Evolutionary conservation across 495 filamentous ascomycete genomes (phyloP).

Genomic region (Xanthoparmelia taractica): DNA sequence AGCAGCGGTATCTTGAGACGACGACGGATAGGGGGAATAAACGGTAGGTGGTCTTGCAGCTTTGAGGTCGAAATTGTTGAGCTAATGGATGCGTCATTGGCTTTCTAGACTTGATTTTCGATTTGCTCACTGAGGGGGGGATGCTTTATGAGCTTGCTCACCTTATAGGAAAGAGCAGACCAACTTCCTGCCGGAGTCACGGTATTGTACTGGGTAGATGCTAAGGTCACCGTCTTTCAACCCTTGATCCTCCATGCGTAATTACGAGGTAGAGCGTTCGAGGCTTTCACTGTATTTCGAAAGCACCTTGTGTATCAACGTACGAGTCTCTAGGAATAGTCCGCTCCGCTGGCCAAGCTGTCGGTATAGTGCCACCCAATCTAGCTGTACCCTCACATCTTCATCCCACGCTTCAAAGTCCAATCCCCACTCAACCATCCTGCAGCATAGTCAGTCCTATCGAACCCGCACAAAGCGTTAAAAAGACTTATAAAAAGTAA

Average conservation of each 20-base stretch:
- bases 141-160: not conserved
- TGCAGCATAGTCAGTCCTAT: constrained; percentile 13
- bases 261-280: too few relatives aligned
- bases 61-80: not conserved
- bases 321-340: not conserved
- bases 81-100: constrained; percentile 5
- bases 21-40: constrained; percentile 66
- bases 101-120: constrained; percentile 44
- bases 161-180: not conserved
- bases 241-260: too few relatives aligned
- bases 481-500: constrained; percentile 30
- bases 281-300: not conserved
- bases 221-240: too few relatives aligned
- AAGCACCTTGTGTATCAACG: not conserved
- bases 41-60: constrained; percentile 34
- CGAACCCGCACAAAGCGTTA: not conserved
- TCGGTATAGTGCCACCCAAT: not conserved
- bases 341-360: not conserved
- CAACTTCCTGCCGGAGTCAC: not conserved
- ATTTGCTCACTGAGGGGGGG: constrained; percentile 38
- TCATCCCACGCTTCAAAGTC: not conserved
- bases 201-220: not conserved
- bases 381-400: not conserved
- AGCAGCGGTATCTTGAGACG: constrained; percentile 53
- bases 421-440: not conserved